Conservation (phyloP, 1,139 yeast genomes). For the Suhomyces taliae region DNA sequence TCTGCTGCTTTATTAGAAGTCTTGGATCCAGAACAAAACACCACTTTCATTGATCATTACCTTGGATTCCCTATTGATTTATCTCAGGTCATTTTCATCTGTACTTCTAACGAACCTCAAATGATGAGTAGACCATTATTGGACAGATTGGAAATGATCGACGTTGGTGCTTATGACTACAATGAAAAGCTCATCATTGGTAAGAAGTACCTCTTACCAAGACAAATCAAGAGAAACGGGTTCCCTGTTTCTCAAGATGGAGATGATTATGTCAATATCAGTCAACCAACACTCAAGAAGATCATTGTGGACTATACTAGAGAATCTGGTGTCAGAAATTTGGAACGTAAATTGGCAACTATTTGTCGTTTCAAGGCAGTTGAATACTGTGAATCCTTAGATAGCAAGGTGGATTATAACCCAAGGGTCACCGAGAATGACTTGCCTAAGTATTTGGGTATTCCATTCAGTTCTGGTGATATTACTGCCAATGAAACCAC, state of each 20-base stretch:
- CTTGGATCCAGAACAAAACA: conserved; percentile 88
- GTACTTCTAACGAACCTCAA: conserved; percentile 86
- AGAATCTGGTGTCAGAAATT: conserved; percentile 84
- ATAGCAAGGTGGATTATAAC: conserved; percentile 27
- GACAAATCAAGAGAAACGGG: conserved; percentile 74
- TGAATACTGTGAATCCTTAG: conserved; percentile 54
- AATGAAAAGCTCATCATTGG: conserved; percentile 80
- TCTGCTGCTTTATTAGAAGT: conserved; percentile 89
- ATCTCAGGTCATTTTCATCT: conserved; percentile 79
- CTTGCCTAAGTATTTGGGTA: conserved; percentile 52
- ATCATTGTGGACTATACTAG: conserved; percentile 73
- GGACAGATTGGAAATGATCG: conserved; percentile 85
- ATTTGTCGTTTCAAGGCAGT: conserved; percentile 83
- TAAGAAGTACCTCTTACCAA: conserved; percentile 68
- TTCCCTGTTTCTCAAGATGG: conserved; percentile 34
- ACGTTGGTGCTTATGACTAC: conserved; percentile 78
- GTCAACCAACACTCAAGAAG: conserved; percentile 54
- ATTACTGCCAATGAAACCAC: conserved; percentile 18
- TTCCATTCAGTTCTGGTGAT: conserved; percentile 36
- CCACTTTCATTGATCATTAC: conserved; percentile 78
- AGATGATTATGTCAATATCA: conserved; percentile 37
- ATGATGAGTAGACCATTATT: conserved; percentile 76
- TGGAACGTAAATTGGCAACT: conserved; percentile 71
- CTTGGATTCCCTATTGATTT: conserved; percentile 86
- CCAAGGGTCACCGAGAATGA: conserved; percentile 43